A percentile compares a stretch with the other conserved stretches of the same genome.
phyloP scores from a whole-genome alignment of 192 early-diverging fungal species.

The Haplosporangium gracile region DNA sequence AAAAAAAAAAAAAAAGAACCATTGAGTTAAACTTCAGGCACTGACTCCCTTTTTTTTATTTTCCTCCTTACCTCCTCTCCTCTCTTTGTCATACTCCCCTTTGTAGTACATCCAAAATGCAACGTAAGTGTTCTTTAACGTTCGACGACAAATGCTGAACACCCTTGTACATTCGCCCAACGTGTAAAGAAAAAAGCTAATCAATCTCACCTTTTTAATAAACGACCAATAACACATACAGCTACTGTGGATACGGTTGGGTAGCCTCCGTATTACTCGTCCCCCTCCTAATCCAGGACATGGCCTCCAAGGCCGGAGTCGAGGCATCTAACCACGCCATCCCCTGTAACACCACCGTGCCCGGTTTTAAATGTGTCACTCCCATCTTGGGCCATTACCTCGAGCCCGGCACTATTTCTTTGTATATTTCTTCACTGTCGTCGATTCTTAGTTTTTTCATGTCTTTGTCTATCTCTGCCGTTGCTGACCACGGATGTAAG shows the following conservation, averaged over 20 bases:
- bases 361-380: slow-evolving; percentile 34
- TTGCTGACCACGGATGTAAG: slow-evolving; percentile 58
- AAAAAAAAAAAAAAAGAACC: background rate
- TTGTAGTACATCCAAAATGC: slow-evolving; percentile 45
- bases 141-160: background rate
- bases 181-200: background rate
- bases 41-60: slow-evolving; percentile 1
- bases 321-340: slow-evolving; percentile 18
- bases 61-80: background rate
- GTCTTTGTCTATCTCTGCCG: slow-evolving; percentile 49
- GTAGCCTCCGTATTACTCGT: slow-evolving; percentile 5
- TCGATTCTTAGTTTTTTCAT: slow-evolving; percentile 53
- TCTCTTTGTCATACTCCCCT: background rate
- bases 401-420: slow-evolving; percentile 36
- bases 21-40: background rate
- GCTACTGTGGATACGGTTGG: slow-evolving; percentile 39
- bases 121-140: slow-evolving; percentile 24
- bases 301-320: slow-evolving; percentile 28
- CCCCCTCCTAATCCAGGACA: slow-evolving; percentile 39
- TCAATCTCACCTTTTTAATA: background rate
- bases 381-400: slow-evolving; percentile 21
- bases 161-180: background rate
- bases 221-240: background rate
- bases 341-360: slow-evolving; percentile 30
- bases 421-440: slow-evolving; percentile 54